Conservation (phyloP, 176 grass and related monocot genomes). For the Olyra latifolia region DNA sequence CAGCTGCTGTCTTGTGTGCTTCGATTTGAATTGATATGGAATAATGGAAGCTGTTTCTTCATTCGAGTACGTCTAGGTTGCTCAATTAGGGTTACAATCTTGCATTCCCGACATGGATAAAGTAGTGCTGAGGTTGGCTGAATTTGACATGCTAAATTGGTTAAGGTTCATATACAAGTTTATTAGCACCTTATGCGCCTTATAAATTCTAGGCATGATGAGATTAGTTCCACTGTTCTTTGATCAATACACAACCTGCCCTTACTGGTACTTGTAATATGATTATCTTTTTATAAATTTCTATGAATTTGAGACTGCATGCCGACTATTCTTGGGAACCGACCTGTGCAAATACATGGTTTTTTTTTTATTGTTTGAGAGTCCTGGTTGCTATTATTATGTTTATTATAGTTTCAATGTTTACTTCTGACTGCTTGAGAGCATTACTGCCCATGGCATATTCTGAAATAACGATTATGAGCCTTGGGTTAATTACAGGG, state of each 20-base stretch:
- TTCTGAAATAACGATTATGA: background rate
- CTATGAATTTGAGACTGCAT: too few relatives aligned
- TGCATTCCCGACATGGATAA: background rate
- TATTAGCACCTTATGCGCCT: background rate
- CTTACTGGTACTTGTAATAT: too few relatives aligned
- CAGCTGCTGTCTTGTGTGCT: background rate
- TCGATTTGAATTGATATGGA: background rate
- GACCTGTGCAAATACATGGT: too few relatives aligned
- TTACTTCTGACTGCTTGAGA: too few relatives aligned
- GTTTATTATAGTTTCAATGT: too few relatives aligned
- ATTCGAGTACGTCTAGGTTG: too few relatives aligned
- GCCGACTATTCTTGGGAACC: too few relatives aligned
- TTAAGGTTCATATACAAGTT: background rate
- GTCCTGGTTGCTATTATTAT: too few relatives aligned
- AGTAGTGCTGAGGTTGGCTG: background rate
- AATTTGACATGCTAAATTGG: background rate
- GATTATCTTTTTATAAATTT: too few relatives aligned
- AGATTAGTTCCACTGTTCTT: background rate
- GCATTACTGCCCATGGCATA: background rate
- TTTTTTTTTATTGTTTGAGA: too few relatives aligned
- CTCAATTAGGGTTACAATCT: background rate
- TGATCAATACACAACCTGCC: background rate
- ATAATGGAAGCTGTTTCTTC: background rate
- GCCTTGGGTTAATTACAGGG: too few relatives aligned
- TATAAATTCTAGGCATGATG: background rate